Conservation (phyloP, 1,139 yeast genomes). For the Entelexis paramagnoliae region DNA sequence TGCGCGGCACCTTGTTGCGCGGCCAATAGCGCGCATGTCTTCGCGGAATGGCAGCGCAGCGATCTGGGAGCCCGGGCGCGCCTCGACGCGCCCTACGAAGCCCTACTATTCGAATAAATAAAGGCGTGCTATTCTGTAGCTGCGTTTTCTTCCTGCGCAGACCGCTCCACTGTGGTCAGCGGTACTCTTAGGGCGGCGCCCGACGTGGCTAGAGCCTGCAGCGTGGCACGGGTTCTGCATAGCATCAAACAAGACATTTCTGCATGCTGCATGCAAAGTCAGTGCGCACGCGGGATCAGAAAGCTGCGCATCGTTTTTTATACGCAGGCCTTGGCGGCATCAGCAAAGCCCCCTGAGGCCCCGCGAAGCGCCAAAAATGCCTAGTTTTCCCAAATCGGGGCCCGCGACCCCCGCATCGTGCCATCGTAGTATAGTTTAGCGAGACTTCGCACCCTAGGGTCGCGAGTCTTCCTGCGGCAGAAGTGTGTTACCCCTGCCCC, state of each 20-base stretch:
- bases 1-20: no score
- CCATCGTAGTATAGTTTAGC: neutral
- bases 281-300: neutral
- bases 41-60: no score
- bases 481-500: neutral
- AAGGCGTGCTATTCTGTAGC: no score
- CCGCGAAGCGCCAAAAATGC: no score
- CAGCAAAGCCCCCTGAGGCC: no score
- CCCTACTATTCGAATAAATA: no score
- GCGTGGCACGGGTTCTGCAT: neutral
- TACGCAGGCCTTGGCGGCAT: neutral
- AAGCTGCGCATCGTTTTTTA: neutral
- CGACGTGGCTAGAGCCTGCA: neutral
- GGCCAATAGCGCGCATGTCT: no score
- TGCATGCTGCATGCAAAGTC: neutral
- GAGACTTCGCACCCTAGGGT: neutral
- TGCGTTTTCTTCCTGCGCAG: no score
- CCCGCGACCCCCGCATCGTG: no score
- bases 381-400: no score
- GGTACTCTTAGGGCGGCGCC: neutral
- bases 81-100: no score
- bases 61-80: no score
- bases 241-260: neutral
- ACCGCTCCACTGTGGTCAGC: slow-evolving; percentile 1
- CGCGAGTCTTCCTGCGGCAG: neutral